Base-by-base conservation (phyloP, 148 eudicot genomes). In the Chenopodium formosanum region DNA sequence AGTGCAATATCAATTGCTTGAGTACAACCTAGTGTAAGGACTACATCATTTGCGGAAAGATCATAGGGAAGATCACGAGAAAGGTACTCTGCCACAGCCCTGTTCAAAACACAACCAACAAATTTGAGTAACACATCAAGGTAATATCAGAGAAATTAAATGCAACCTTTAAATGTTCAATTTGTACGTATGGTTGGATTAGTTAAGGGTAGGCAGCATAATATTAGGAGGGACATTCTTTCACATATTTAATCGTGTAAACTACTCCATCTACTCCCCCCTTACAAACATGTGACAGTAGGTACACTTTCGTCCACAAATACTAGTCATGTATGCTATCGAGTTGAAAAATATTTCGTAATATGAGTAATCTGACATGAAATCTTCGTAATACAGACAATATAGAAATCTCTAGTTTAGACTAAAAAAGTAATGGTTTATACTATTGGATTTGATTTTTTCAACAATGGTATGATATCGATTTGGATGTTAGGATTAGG, bases 61-160 rank as follows among this genome's bases (percentile, higher is more conserved):
- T 89, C 75, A 34, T 89, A 84, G 0, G 92, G 91, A 75, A 88
- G 89, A 69, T 90, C 91, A 2, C 74, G 44, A 23, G 94, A 90
- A 0, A 93, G 84, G 80, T 90, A 78, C 22, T 91, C 89, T 73
- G 97, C 97, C 32, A 93, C 74, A 2, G 97, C 88, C 89, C 97
- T 93, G 87, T 79, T 48, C n/a, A 71, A 22, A 20, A 20, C 25
- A 16, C 32, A 44, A 31, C 19, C 58, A 50, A 53, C 66, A 62
- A 7, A 62, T 62, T 62, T 20, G 23, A 62, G 25, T 62, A 62
- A 7, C 27, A n/a, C 19, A 67, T 67, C 70, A 23, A 16, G 65
- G 34, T 75, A 13, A 29, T 1, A 53, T 73, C 6, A 67, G 56
- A 44, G 9, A 37, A 31, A 7, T 20, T 62, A 5, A 62, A 62